Base-by-base conservation (phyloP, 164 flowering plant species). In the Dillenia turbinata region DNA sequence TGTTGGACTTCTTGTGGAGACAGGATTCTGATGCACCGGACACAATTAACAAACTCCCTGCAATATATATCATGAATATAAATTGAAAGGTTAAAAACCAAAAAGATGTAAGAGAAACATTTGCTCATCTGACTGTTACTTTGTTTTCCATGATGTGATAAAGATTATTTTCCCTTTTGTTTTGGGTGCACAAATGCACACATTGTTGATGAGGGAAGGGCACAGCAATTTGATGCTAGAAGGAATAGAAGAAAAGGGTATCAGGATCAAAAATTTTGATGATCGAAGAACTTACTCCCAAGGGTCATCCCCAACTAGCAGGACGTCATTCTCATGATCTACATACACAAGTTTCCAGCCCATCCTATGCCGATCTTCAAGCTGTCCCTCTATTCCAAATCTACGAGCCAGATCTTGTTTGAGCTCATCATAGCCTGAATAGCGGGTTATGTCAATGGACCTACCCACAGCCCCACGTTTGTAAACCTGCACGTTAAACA, bases 381-480 rank as follows among this genome's bases (percentile, higher is more conserved):
- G 81, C 68, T 86, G 99, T 44, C 99, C 99, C 72, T 91, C 99
- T 62, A 94, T 85, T 14, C 99, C 99, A 81, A 94, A 94, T 54
- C 86, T 82, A n/a, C 95, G 95, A 60, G 97, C 98, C 43, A 94
- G 80, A 67, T 89, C 99, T 65, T 85, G 97, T 67, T 84, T 91
- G 52, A 94, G 99, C 65, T 91, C 99, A 16, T 84, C 95, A 73
- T 94, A 94, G 58, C 93, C 97, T 3, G 87, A 77, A 71, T 94
- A 94, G 44, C 93, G 88, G 22, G 89, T 48, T 16, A 91, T 83
- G 71, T 94, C 99, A n/a, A 94, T 88, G 12, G 93, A 89, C 73
- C 99, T 77, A 45, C 99, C 99, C 43, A 94, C 99, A 53, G 99
- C 97, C 67, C 97, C 99, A 40, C 96, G 95, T 63, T 94, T 94